These are phyloP conservation scores for Curvularia hawaiiensis DNA, from an alignment of 2,329 filamentous ascomycete species.

Conservation along the genomic window DNA sequence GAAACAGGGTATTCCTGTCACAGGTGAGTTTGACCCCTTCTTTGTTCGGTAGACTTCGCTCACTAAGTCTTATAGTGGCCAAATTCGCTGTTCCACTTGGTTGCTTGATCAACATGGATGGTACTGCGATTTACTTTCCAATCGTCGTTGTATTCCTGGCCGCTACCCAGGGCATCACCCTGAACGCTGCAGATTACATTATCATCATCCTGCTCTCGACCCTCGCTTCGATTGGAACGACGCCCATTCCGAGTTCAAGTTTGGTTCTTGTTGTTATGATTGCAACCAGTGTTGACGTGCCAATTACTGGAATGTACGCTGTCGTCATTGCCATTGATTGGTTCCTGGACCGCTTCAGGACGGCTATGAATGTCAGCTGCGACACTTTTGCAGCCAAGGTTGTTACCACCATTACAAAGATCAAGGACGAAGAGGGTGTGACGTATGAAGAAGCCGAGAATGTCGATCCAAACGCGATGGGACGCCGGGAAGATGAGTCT, in stretches of 20 bases:
- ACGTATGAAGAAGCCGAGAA: constrained; percentile 17
- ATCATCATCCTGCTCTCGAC: constrained; percentile 57
- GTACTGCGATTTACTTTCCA: constrained; percentile 62
- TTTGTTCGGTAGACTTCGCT: background rate
- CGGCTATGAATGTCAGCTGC: constrained; percentile 58
- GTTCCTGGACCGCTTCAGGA: constrained; percentile 63
- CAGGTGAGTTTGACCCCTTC: constrained; percentile 12
- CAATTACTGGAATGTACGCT: constrained; percentile 57
- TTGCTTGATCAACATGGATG: constrained; percentile 46
- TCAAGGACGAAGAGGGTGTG: constrained; percentile 37
- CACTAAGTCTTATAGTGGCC: constrained; percentile 32
- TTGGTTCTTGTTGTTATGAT: constrained; percentile 61
- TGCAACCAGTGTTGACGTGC: constrained; percentile 52
- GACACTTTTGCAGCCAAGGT: constrained; percentile 55
- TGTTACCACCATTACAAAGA: constrained; percentile 49
- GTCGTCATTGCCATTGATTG: constrained; percentile 61
- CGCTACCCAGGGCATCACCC: constrained; percentile 54
- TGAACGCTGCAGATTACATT: constrained; percentile 55
- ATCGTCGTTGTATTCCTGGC: constrained; percentile 60
- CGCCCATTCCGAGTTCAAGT: constrained; percentile 59
- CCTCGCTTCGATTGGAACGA: constrained; percentile 59
- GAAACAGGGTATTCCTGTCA: constrained; percentile 51
- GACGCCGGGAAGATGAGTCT: constrained; percentile 6
- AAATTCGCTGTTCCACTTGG: constrained; percentile 58
- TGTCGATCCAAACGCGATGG: constrained; percentile 15